phyloP scores from a whole-genome alignment of 202 grass and related monocot genomes.

The Zizania palustris region DNA sequence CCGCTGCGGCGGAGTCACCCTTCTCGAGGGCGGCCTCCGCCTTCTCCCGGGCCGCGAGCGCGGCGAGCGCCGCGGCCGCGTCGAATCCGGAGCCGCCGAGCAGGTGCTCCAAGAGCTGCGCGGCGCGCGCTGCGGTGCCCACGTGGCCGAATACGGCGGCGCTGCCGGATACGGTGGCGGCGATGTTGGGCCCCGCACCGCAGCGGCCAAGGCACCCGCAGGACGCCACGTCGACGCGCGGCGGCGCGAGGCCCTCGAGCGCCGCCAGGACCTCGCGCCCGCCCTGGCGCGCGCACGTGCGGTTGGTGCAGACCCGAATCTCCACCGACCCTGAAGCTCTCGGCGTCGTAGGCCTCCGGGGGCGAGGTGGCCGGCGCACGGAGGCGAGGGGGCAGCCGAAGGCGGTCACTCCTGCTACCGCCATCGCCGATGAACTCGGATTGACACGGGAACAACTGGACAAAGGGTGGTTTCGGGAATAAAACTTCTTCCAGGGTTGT shows the following conservation, averaged over 20 bases:
- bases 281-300: conserved; percentile 79
- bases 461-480: neutral
- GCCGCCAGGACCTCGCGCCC: conserved; percentile 69
- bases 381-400: conserved; percentile 13
- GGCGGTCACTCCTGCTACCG: conserved; percentile 31
- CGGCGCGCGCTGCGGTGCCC: conserved; percentile 65
- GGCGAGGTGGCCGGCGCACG: neutral
- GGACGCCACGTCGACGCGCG: conserved; percentile 56
- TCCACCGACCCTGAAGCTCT: conserved; percentile 39
- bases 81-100: conserved; percentile 67
- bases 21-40: conserved; percentile 61
- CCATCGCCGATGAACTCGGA: neutral
- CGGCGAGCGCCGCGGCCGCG: conserved; percentile 50
- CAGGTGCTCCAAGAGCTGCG: conserved; percentile 63
- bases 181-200: conserved; percentile 73
- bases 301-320: conserved; percentile 91
- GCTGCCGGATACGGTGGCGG: conserved; percentile 34
- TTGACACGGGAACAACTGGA: neutral
- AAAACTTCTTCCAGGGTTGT: neutral
- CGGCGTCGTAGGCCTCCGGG: neutral
- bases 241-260: conserved; percentile 63
- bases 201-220: conserved; percentile 87
- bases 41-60: conserved; percentile 57
- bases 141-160: conserved; percentile 57
- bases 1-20: conserved; percentile 58